Evolutionary conservation across 257 asterid species (phyloP).

Genomic region (Paulownia fortunei): DNA sequence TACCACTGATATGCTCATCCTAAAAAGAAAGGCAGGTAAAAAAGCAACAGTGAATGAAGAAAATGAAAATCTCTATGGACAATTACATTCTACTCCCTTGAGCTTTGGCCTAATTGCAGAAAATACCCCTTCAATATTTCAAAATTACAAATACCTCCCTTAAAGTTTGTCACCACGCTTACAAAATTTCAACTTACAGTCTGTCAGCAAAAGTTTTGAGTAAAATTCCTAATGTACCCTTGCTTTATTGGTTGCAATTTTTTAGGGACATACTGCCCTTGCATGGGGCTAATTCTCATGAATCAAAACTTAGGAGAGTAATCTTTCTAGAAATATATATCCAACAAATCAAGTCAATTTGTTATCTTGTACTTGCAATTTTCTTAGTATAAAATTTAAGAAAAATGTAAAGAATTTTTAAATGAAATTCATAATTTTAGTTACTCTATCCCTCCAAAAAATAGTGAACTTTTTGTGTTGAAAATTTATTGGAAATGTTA

Average conservation of each 20-base stretch:
- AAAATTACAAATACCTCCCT: no score
- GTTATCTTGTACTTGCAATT: background rate
- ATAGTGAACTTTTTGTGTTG: background rate
- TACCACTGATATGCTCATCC: background rate
- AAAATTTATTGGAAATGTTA: background rate
- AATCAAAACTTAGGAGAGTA: background rate
- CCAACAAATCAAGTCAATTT: background rate
- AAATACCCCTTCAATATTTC: background rate
- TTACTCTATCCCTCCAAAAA: background rate
- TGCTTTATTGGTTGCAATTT: background rate
- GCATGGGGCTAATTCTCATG: background rate
- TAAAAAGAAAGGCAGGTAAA: background rate
- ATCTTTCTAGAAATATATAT: background rate
- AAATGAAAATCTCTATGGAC: background rate
- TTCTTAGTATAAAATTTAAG: background rate
- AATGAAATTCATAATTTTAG: background rate
- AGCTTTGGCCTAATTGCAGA: background rate
- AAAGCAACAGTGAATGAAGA: background rate
- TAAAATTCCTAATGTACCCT: no score
- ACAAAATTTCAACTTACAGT: background rate
- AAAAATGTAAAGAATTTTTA: background rate
- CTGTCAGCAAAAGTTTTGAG: background rate
- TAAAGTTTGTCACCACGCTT: background rate
- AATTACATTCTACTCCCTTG: background rate
- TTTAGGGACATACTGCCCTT: background rate